Evolutionary conservation across 2,329 filamentous ascomycete species (phyloP), one percentile per base, ranked within the genome.

Genomic region (Boeremia lycopersici): DNA sequence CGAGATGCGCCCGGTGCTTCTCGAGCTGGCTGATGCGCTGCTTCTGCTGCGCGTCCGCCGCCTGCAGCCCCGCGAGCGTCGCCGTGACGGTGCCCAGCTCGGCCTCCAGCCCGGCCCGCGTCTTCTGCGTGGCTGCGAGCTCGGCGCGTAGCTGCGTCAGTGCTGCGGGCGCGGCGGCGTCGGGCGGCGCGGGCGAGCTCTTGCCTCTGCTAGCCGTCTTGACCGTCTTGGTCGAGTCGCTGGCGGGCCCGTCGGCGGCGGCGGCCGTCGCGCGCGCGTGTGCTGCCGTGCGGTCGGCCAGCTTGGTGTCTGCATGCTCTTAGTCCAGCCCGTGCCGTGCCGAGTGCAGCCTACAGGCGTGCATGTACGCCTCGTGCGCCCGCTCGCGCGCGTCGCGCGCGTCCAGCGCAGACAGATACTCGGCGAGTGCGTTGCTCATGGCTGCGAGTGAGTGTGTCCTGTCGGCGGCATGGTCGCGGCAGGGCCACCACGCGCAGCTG

Each of bases 401-500:
- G 64, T 86, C 83, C 62, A 98, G 81, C 61, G 89, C 88, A 58
- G 85, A 81, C 59, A 90, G 81, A 74, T 96, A 97, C 68, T 96
- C 89, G 63, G 90, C 86, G 69, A 88, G 84, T 90, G 93, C 96
- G 79, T 84, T 85, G 60, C 85, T 82, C 84, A 86, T 86, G 72
- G 71, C 63, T n/a, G 25, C 30, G 58, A 30, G 39, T 42, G 25
- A 19, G 23, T 5, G 17, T 3, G 42, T 33, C 31, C 46, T 54
- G 6, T 48, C 48, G 25, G 39, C 59, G 65, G 59, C 69, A 72
- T 71, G 45, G 48, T 70, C 59, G 45, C 53, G 56, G 43, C 26
- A 25, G 23, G 35, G 38, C 13, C 11, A 2, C 2, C 30, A 23
- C 7, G 35, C 33, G 30, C 46, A 49, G 35, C 40, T 38, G 46